Conservation (phyloP, 345 rosid genomes). For the Durio zibethinus region DNA sequence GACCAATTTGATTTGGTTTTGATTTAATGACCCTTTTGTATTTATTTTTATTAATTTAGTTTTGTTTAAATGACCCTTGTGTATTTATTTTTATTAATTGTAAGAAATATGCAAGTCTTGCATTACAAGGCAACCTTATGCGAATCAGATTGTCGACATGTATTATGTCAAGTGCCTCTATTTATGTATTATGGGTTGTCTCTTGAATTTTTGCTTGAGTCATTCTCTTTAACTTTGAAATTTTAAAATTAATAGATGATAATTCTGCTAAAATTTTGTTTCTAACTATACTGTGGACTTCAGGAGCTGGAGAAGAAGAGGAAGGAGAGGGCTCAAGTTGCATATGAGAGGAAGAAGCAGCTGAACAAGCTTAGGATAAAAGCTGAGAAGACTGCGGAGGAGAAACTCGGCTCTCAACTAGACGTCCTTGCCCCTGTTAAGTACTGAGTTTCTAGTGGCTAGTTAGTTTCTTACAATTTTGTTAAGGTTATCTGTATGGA, state of each 20-base stretch:
- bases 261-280: not conserved
- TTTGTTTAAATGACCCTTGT: not conserved
- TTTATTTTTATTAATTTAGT: not conserved
- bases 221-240: not conserved
- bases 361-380: conserved; percentile 64
- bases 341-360: conserved; percentile 77
- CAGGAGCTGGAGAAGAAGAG: conserved; percentile 87
- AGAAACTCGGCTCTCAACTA: conserved; percentile 71
- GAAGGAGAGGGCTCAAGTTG: conserved; percentile 63
- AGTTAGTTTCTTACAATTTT: conserved; percentile 10
- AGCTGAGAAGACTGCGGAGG: conserved; percentile 77
- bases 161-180: not conserved
- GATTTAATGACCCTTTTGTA: not conserved
- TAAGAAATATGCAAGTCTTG: not conserved
- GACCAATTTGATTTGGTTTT: not conserved
- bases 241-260: not conserved
- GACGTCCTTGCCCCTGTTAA: conserved; percentile 62
- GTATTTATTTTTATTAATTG: not conserved
- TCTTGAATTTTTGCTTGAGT: not conserved
- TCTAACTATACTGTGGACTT: not conserved
- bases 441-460: conserved; percentile 32
- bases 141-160: not conserved
- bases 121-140: not conserved
- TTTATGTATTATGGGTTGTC: not conserved
- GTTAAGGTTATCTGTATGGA: not conserved